Percentiles rank a stretch among this genome's conserved stretches.
These are phyloP conservation scores for Sporothrix pallida DNA, from an alignment of 2,329 filamentous ascomycete species.

Conservation along the genomic window DNA sequence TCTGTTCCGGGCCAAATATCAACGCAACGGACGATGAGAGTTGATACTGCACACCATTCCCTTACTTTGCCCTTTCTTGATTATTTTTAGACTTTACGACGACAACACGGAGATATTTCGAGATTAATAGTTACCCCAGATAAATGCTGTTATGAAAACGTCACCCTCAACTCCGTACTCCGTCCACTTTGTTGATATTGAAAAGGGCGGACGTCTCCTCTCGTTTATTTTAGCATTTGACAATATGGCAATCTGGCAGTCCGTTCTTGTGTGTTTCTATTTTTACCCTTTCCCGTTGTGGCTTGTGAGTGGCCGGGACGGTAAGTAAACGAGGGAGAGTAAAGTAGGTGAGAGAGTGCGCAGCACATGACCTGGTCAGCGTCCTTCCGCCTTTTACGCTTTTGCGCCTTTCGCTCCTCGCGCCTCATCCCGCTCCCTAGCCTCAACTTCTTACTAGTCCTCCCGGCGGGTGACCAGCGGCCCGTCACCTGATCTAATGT, in stretches of 20 bases:
- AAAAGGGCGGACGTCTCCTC: neutral
- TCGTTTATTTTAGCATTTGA: neutral
- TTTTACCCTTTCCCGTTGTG: neutral
- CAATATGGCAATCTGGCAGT: neutral
- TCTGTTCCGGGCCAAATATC: no score
- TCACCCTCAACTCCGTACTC: no score
- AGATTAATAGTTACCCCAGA: neutral
- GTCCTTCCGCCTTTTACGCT: neutral
- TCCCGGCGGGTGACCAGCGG: neutral
- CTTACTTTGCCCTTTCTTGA: no score
- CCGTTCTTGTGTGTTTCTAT: neutral
- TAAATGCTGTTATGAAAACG: no score
- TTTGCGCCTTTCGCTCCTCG: neutral
- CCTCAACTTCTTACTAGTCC: neutral
- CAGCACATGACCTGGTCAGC: conserved; percentile 7
- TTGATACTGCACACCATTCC: no score
- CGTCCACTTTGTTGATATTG: neutral
- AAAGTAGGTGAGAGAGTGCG: neutral
- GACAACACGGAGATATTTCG: neutral
- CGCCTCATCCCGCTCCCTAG: conserved; percentile 26
- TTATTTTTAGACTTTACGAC: no score
- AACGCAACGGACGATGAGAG: no score
- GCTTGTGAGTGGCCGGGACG: neutral
- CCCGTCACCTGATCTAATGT: conserved; percentile 15
- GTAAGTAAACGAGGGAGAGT: no score